These are phyloP conservation scores for Clarireedia sp. DNA, from an alignment of 2,329 filamentous ascomycete species.

Conservation along the genomic window DNA sequence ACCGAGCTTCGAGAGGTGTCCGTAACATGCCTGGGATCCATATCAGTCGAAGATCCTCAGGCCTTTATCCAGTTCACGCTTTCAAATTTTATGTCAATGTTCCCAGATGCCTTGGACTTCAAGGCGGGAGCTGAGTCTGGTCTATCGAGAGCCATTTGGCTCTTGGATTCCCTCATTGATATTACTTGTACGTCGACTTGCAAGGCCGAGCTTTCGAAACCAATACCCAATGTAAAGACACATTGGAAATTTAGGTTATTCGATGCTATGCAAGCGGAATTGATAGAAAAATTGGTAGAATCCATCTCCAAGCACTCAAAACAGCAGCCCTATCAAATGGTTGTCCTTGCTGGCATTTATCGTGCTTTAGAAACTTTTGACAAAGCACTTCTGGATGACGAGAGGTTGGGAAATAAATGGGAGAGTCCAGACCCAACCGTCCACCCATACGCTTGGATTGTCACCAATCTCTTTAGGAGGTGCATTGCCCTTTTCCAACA, in stretches of 20 bases:
- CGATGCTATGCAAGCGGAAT: conserved; percentile 13
- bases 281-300: conserved; percentile 16
- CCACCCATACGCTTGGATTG: conserved; percentile 17
- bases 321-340: conserved; percentile 18
- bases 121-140: conserved; percentile 4
- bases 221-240: not conserved
- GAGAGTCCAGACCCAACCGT: not conserved
- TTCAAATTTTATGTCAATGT: conserved; percentile 17
- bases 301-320: conserved; percentile 8
- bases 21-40: conserved; percentile 18
- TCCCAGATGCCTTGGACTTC: conserved; percentile 17
- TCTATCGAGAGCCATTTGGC: conserved; percentile 10
- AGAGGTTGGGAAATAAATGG: not conserved
- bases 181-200: conserved; percentile 20
- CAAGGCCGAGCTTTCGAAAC: conserved; percentile 1
- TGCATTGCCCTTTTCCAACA: conserved; percentile 10
- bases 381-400: conserved; percentile 12
- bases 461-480: conserved; percentile 13
- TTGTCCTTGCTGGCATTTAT: conserved; percentile 21
- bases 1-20: conserved; percentile 16
- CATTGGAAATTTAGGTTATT: conserved; percentile 20
- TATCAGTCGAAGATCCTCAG: conserved; percentile 18
- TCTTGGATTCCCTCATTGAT: conserved; percentile 18
- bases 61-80: conserved; percentile 22
- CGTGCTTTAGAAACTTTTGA: conserved; percentile 22